Evolutionary conservation across 768 basidiomycete species (phyloP), one percentile per base, ranked within the genome.

Genomic region (Tricholoma terreum): DNA sequence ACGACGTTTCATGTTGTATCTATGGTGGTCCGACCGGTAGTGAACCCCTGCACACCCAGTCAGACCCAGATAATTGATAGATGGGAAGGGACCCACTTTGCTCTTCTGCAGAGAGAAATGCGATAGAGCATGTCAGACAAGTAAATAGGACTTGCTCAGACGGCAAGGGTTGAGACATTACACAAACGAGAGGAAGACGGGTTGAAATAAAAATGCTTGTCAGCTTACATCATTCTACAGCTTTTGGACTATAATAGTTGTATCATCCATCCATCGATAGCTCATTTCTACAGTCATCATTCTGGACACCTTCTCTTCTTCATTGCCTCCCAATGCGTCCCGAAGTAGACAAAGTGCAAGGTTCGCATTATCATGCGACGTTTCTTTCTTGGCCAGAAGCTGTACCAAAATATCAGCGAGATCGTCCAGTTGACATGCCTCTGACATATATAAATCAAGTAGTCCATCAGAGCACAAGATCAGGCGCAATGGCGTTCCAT

Each of bases 1-100:
- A 27, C 94, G 86, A 61, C 95, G 89, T 78, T 96, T 96, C 86
- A 98, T 93, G 69, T 99, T 99, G 75, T 99, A 99, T 53, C 94
- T 80, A 75, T 99, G 97, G 71, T 91, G 90, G 72, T 99, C 97
- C 22, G 92, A 92, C 61, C 86, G 84, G 72, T 96, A 98, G 69
- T 99, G 97, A 0, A 76, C 74, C 58, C 96, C 90, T 92, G 63
- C 12, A 63, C 21, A 11, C 15, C 30, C 35, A 40, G 36, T 51
- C 46, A 31, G 19, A 62, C 14, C 22, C 33, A 27, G 24, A 6
- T 43, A 56, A 22, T 42, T 21, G 6, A 8, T 19, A 14, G 10
- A 21, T 19, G 2, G 15, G 8, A 33, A 53, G 54, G n/a, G 35
- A 77, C 86, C 50, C 62, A 90, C 90, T 82, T 72, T 98, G 96